Evolutionary conservation across 108 stramenopile species (phyloP).

Genomic region (Poteriospumella lacustris): DNA sequence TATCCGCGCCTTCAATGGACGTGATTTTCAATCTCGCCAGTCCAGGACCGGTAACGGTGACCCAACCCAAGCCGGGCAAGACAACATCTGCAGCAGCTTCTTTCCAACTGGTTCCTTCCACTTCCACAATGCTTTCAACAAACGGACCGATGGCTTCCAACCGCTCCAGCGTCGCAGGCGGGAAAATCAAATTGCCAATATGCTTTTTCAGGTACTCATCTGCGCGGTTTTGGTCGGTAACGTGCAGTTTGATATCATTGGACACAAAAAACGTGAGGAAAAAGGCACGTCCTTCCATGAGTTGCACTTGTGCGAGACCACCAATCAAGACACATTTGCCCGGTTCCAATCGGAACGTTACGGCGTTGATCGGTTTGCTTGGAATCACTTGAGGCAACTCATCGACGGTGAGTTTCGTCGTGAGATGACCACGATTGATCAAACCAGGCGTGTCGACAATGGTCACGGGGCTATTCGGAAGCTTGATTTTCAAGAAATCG

Average conservation of each 20-base stretch:
- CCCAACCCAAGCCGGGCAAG: conserved; percentile 88
- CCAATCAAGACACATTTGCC: conserved; percentile 52
- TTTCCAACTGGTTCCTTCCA: conserved; percentile 84
- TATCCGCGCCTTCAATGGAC: conserved; percentile 35
- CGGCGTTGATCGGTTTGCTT: conserved; percentile 43
- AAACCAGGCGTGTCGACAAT: conserved; percentile 55
- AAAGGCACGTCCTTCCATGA: conserved; percentile 43
- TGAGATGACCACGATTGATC: conserved; percentile 46
- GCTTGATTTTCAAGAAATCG: conserved; percentile 46
- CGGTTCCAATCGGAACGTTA: conserved; percentile 48
- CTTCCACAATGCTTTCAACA: conserved; percentile 70
- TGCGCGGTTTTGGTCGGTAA: not conserved
- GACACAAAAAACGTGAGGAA: conserved; percentile 89
- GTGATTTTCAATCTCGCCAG: conserved; percentile 46
- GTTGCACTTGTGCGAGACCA: conserved; percentile 46
- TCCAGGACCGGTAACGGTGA: conserved; percentile 86
- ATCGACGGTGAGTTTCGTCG: conserved; percentile 40
- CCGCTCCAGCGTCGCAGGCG: conserved; percentile 73
- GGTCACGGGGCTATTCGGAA: conserved; percentile 33
- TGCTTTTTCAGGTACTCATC: conserved; percentile 72
- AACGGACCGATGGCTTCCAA: conserved; percentile 76
- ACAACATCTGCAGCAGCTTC: conserved; percentile 85
- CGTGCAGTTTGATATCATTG: conserved; percentile 87
- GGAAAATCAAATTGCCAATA: conserved; percentile 77
- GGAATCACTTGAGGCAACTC: conserved; percentile 42